These are phyloP conservation scores for Acanthamoeba royreba DNA, from an alignment of 208 protist species.

Conservation along the genomic window DNA sequence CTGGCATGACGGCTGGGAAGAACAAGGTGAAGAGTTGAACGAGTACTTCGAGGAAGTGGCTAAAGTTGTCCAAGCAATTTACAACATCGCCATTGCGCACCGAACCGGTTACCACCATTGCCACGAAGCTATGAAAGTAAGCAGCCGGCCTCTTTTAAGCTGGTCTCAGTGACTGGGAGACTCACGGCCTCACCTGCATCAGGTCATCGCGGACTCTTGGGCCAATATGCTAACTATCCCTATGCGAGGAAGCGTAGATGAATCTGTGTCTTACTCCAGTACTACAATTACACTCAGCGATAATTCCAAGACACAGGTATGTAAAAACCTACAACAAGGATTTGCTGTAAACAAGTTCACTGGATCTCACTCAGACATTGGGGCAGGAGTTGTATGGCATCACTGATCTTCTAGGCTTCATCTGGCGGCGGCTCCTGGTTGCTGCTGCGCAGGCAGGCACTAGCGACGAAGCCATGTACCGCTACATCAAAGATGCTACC, in stretches of 20 bases:
- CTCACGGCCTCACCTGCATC: no score
- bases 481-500: neutral
- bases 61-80: neutral
- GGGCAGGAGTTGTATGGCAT: neutral
- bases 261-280: neutral
- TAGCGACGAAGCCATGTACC: neutral
- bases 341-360: no score
- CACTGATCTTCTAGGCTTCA: neutral
- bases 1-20: slow-evolving; percentile 10
- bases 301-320: no score
- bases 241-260: neutral
- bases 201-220: neutral
- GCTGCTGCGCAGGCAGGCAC: neutral
- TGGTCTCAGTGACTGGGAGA: no score
- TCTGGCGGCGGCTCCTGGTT: neutral
- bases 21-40: slow-evolving; percentile 16
- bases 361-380: no score
- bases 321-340: no score
- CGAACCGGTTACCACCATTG: neutral
- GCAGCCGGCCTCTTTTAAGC: no score
- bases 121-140: neutral
- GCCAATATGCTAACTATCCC: neutral
- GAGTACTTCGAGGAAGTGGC: neutral
- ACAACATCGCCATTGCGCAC: neutral
- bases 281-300: neutral